Conservation (phyloP, 129 eudicot genomes). For the Gnaphalium uliginosum region DNA sequence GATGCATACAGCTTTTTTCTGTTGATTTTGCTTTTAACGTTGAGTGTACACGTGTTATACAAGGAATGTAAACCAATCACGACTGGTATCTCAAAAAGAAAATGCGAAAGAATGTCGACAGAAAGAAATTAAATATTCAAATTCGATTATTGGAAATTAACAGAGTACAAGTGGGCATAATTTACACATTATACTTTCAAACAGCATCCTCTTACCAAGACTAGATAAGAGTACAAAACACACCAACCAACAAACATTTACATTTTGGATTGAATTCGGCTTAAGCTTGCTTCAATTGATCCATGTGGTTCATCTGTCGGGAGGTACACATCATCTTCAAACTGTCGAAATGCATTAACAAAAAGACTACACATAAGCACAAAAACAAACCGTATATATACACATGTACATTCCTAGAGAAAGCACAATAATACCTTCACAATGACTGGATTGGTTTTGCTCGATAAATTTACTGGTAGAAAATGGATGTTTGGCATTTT, state of each 20-base stretch:
- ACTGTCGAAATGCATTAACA: conserved; percentile 47
- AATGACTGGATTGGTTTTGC: conserved; percentile 67
- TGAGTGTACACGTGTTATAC: no score
- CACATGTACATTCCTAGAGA: neutral
- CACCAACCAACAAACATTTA: conserved; percentile 36
- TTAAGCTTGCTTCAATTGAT: conserved; percentile 86
- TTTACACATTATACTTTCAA: conserved; percentile 19
- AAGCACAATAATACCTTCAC: conserved; percentile 64
- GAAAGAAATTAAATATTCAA: neutral
- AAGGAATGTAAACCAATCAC: neutral
- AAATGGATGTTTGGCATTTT: conserved; percentile 98
- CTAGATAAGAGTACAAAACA: conserved; percentile 1
- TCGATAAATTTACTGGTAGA: conserved; percentile 85
- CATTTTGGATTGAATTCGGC: conserved; percentile 68
- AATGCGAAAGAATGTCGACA: neutral
- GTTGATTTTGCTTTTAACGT: no score
- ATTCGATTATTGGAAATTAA: neutral
- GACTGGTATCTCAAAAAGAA: neutral
- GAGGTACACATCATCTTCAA: conserved; percentile 85
- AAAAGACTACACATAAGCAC: conserved; percentile 19
- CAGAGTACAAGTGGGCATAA: conserved; percentile 9
- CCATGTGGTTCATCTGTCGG: conserved; percentile 99
- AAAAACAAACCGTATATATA: neutral
- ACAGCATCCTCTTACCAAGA: conserved; percentile 18
- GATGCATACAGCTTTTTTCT: no score